A percentile compares a stretch with the other conserved stretches of the same genome.
Evolutionary conservation across 164 flowering plant genomes (phyloP).

Genomic region (Vitis rotundifolia): DNA sequence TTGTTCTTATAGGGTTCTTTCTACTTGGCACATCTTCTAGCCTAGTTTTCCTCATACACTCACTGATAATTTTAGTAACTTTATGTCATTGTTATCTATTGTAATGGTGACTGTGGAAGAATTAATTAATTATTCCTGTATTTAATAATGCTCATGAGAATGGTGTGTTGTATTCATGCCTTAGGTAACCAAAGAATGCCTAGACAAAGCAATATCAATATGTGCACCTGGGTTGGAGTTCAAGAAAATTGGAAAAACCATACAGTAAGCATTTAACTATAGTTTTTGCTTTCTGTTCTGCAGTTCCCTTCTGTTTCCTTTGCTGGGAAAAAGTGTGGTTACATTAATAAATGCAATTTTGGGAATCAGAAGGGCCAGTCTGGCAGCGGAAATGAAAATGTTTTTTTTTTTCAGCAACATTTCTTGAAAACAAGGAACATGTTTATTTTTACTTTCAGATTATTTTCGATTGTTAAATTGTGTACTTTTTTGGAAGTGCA

Average conservation of each 20-base stretch:
- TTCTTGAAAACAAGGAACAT: too few relatives aligned
- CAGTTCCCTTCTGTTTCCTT: neutral
- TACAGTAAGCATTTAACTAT: constrained; percentile 64
- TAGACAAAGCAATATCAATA: constrained; percentile 79
- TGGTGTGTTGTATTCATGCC: constrained; percentile 8
- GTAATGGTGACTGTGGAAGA: neutral
- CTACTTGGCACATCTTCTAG: too few relatives aligned
- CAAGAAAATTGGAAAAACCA: constrained; percentile 83
- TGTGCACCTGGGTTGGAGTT: constrained; percentile 88
- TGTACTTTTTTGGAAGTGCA: too few relatives aligned
- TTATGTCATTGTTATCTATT: too few relatives aligned
- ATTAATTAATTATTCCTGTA: neutral
- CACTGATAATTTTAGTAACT: too few relatives aligned
- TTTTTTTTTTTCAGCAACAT: too few relatives aligned
- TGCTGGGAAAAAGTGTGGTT: neutral
- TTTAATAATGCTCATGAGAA: neutral
- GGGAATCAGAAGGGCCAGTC: too few relatives aligned
- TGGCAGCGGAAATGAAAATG: too few relatives aligned
- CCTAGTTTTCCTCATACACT: too few relatives aligned
- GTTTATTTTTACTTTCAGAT: too few relatives aligned
- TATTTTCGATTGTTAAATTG: too few relatives aligned
- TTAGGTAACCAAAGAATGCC: constrained; percentile 93
- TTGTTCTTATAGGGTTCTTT: too few relatives aligned
- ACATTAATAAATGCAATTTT: neutral
- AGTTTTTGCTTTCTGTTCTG: constrained; percentile 5